Base-by-base conservation (phyloP, 2,329 filamentous ascomycete species). In the Fusarium beomiforme region DNA sequence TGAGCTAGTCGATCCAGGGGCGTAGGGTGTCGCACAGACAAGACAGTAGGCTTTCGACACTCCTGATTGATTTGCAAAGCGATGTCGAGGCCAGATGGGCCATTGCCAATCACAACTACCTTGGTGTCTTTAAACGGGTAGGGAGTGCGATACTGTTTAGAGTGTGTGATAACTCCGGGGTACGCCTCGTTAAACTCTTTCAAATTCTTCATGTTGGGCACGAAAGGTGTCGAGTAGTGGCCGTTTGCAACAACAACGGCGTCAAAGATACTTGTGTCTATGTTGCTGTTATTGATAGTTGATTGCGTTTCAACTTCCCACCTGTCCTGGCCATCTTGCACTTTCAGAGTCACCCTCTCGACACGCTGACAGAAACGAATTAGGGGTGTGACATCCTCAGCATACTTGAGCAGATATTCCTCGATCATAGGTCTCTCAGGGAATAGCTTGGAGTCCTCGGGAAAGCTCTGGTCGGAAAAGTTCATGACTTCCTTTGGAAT, bases 31-130 rank as follows among this genome's bases (percentile, higher is more conserved):
- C 80, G 88, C 75, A 82, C 92, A 82, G 84, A 93, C 70, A 91
- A 79, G n/a, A 95, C 81, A 3, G 96, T 81, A 14, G 89, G 90
- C 4, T 81, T 81, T 68, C 83, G 81, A 77, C 89, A 90, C 37
- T 90, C 85, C 9, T 83, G 77, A 53, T 86, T 88, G 73, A 98
- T 92, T 78, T 98, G 95, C 4, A 85, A 82, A 19, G 91, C 91
- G 74, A 98, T 93, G 76, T 98, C 95, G 19, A 94, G 82, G 0
- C 94, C 95, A 0, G 93, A 97, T 0, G 94, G 92, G 1, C 92
- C 92, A 75, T 93, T 96, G 13, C 95, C 95, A 1, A 98, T 90
- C 0, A 98, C 87, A 8, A 98, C 80, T 14, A 96, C 92, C 79
- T 93, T 97, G 79, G 92, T 92, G 57, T 83, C 85, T 2, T 78